phyloP scores from a whole-genome alignment of 768 basidiomycete species.

The Neoboletus subvelutipes region DNA sequence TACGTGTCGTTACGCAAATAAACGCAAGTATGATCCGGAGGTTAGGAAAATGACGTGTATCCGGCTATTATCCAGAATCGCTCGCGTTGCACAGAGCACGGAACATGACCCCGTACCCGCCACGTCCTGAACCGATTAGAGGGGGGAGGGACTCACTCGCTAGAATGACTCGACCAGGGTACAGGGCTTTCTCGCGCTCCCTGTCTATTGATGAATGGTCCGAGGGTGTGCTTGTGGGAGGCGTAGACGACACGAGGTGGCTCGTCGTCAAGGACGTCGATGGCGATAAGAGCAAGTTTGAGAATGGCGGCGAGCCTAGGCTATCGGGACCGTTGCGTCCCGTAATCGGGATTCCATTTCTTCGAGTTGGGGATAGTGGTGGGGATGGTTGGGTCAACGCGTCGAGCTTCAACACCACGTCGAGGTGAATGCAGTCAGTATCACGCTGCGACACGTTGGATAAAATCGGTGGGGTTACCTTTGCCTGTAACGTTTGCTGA shows the following conservation, averaged over 20 bases:
- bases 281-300: conserved; percentile 30
- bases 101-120: background rate
- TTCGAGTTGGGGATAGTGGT: conserved; percentile 20
- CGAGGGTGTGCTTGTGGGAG: conserved; percentile 15
- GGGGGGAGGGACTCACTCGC: conserved; percentile 61
- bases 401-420: conserved; percentile 46
- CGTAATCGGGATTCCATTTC: conserved; percentile 30
- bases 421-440: conserved; percentile 1
- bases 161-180: conserved; percentile 79
- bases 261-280: conserved; percentile 26
- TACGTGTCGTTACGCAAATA: conserved; percentile 10
- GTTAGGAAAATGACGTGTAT: conserved; percentile 5
- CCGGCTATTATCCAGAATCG: background rate
- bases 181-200: conserved; percentile 71
- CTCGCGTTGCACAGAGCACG: background rate
- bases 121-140: background rate
- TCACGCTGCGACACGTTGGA: background rate
- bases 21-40: conserved; percentile 11
- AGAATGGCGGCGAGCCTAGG: conserved; percentile 24
- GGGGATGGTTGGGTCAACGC: conserved; percentile 34
- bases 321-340: conserved; percentile 14
- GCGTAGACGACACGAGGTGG: conserved; percentile 30
- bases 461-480: conserved; percentile 45
- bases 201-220: conserved; percentile 43
- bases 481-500: conserved; percentile 76